Evolutionary conservation across 164 flowering plant genomes (phyloP).

Genomic region (Sextonia rubra): DNA sequence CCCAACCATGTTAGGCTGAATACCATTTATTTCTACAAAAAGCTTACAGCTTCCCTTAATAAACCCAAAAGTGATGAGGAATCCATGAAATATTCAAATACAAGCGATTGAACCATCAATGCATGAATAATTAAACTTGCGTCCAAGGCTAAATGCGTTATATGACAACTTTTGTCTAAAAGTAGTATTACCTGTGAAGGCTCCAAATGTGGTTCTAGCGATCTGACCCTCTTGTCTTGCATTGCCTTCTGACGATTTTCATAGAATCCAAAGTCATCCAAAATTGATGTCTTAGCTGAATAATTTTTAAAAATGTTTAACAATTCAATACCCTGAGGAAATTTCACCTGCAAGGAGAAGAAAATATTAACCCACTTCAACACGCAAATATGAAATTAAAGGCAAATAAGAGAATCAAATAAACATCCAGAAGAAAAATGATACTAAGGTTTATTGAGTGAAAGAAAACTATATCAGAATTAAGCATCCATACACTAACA

Average conservation of each 20-base stretch:
- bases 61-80: background rate
- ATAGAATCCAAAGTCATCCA: slow-evolving; percentile 83
- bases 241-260: slow-evolving; percentile 76
- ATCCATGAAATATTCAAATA: background rate
- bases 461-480: background rate
- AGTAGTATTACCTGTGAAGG: slow-evolving; percentile 31
- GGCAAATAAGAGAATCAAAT: background rate
- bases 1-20: too few species aligned
- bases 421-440: background rate
- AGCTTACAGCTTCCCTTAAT: background rate
- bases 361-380: background rate
- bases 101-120: background rate
- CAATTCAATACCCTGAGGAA: slow-evolving; percentile 67
- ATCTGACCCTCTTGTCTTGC: slow-evolving; percentile 57
- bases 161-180: background rate
- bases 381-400: background rate
- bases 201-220: slow-evolving; percentile 22
- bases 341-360: slow-evolving; percentile 33
- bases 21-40: background rate
- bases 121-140: too few species aligned
- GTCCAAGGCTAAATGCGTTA: background rate
- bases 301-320: slow-evolving; percentile 60
- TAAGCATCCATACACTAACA: background rate
- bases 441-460: background rate
- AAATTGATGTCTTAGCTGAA: slow-evolving; percentile 56